A percentile compares a stretch with the other conserved stretches of the same genome.
These are phyloP conservation scores for Lipomyces starkeyi DNA, from an alignment of 805 yeast species.

Conservation along the genomic window DNA sequence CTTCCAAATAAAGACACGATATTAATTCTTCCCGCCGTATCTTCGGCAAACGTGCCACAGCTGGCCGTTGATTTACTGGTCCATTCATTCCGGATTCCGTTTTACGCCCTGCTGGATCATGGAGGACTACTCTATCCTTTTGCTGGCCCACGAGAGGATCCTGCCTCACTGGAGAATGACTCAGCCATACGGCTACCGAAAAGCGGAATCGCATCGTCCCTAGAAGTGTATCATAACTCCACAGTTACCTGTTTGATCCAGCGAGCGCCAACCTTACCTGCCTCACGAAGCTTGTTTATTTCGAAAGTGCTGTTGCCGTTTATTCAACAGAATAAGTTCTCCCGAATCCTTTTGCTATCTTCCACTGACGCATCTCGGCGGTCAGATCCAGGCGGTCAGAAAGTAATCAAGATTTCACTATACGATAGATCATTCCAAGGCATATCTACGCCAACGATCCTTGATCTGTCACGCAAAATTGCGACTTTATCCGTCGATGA, in stretches of 20 bases:
- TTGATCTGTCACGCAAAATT: constrained; percentile 14
- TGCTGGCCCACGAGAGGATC: constrained; percentile 71
- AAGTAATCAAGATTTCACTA: constrained; percentile 7
- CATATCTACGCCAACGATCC: constrained; percentile 5
- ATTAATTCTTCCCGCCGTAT: constrained; percentile 72
- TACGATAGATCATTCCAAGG: not conserved
- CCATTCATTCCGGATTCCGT: constrained; percentile 61
- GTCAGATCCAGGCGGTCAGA: constrained; percentile 29
- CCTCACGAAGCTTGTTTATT: constrained; percentile 58
- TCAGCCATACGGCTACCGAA: constrained; percentile 12
- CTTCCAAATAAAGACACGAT: constrained; percentile 34
- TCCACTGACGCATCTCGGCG: constrained; percentile 63
- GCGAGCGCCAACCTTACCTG: constrained; percentile 82
- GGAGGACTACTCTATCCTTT: constrained; percentile 71
- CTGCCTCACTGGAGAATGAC: constrained; percentile 34
- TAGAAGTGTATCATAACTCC: constrained; percentile 64
- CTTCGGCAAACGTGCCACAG: constrained; percentile 92
- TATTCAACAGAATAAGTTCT: constrained; percentile 51
- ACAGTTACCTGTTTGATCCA: constrained; percentile 71
- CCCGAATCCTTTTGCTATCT: constrained; percentile 62
- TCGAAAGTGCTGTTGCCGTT: constrained; percentile 59
- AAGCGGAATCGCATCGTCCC: constrained; percentile 59
- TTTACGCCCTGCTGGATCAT: constrained; percentile 64
- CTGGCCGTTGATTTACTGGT: constrained; percentile 74
- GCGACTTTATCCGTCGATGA: constrained; percentile 19